Base-by-base conservation (phyloP, 495 filamentous ascomycete genomes). In the Jackrogersella multiformis region DNA sequence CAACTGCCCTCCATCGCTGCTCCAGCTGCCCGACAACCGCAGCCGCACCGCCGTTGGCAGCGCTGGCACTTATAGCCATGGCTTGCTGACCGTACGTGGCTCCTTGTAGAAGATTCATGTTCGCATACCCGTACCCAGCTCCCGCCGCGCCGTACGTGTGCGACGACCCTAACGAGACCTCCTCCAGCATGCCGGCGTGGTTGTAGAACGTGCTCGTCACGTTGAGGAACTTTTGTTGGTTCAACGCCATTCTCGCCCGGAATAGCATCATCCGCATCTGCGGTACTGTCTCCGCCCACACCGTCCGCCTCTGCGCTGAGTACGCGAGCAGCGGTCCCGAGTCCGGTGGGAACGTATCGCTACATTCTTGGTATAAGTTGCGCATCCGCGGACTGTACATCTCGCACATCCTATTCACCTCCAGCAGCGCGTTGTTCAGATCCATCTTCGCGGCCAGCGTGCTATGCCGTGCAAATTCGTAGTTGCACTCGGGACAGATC, bases 341-440 rank as follows among this genome's bases (percentile, higher is more conserved):
- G 39, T 74, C 35, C 1, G 54, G 53, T 15, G 57, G 54, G 12
- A 70, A 75, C 1, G 74, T 62, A 42, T 73, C 64, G 20, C 67
- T 63, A 54, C 76, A 79, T 12, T 80, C 60, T 8, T 48, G 62
- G 53, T 61, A 66, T 13, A 70, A 24, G 5, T 41, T 55, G 21
- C 78, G 78, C 77, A 78, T 79, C 6, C 77, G 74, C 15, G 74
- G 72, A 4, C 75, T 78, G 48, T 79, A 79, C 26, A 77, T 59
- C 35, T 77, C 77, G 36, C 77, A 79, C 46, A 76, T 73, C 18
- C 64, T 65, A 13, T 56, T 66, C 1, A 64, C 66, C 2, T 72
- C 68, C 7, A 72, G 70, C 42, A 66, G 53, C 1, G 64, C 60
- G 28, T 68, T 66, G 1, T 64, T 58, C 12, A 74, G 49, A 0